phyloP scores from a whole-genome alignment of 1,284 basidiomycete genomes.

The Heterobasidion irregulare region DNA sequence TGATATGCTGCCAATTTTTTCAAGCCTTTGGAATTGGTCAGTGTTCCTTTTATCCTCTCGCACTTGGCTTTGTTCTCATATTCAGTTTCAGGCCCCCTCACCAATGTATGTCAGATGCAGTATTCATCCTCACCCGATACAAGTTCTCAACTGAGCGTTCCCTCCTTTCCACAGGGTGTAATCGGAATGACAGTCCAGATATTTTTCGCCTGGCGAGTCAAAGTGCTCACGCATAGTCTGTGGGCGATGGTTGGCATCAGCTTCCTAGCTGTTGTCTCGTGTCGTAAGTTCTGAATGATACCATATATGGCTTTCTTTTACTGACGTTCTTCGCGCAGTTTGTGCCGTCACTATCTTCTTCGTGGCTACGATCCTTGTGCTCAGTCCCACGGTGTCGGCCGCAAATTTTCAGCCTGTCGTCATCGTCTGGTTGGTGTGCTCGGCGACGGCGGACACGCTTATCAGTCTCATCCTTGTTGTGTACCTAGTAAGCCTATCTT shows the following conservation, averaged over 20 bases:
- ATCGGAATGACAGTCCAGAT: conserved; percentile 1
- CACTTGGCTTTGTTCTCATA: too few species aligned
- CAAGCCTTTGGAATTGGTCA: not conserved
- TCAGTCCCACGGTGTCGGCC: not conserved
- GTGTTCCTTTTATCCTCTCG: not conserved
- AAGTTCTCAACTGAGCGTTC: not conserved
- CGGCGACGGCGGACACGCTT: not conserved
- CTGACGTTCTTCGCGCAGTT: not conserved
- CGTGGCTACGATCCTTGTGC: not conserved
- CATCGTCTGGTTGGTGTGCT: not conserved
- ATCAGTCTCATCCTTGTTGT: not conserved
- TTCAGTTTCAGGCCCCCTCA: not conserved
- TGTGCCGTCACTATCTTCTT: not conserved
- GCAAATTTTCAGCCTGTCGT: not conserved
- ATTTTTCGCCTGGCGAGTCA: conserved; percentile 1
- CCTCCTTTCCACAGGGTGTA: not conserved
- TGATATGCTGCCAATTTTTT: too few species aligned
- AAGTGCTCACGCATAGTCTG: not conserved
- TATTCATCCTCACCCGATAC: not conserved
- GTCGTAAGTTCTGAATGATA: not conserved
- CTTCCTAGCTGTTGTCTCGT: not conserved
- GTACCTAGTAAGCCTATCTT: not conserved
- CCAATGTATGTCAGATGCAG: not conserved
- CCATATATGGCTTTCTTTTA: not conserved
- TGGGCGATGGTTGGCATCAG: not conserved